Base-by-base conservation (phyloP, 768 basidiomycete genomes). In the Macrolepiota dolichaula region DNA sequence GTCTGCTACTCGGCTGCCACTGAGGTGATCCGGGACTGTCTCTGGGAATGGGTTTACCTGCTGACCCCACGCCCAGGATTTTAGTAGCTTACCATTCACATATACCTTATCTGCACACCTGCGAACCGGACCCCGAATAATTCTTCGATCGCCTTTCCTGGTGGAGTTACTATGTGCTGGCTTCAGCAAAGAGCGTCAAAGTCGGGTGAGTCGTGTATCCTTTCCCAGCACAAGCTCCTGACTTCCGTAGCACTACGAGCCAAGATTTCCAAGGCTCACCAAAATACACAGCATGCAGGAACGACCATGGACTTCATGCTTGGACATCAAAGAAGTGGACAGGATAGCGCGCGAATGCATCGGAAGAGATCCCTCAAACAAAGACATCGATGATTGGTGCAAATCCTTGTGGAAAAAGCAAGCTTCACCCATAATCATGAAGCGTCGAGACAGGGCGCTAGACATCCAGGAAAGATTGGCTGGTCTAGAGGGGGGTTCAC, bases 161-260 rank as follows among this genome's bases (percentile, higher is more conserved):
- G 85, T 80, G 2, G 92, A 94, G 66, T 67, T 96, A 3, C 86
- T 84, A 62, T 93, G 94, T 12, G 94, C 90, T 3, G 90, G 93
- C 1, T 96, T 94, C 67, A 89, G 88, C 32, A 91, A 90, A 69
- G 73, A 85, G n/a, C 74, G 77, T 0, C 65, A 74, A 25, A 82
- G 83, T 68, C 75, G 81, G 67, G 91, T 91, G 57, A 55, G 80
- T 70, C 5, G 11, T 25, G 12, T 46, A 42, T 6, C 4, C 46
- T 56, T 37, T 49, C 32, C 35, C 59, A n/a, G 63, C 29, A 4
- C 44, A 29, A 22, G n/a, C 53, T 46, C 13, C 62, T 49, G 29
- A 59, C 35, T 37, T 35, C 6, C 1, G 12, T 40, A 94, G 92
- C 79, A 87, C 67, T 95, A 95, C 69, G 91, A 91, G 64, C 77